Percentiles rank a stretch among this genome's conserved stretches.
These are phyloP conservation scores for Talaromyces sp. DNA, from an alignment of 2,329 filamentous ascomycete species.

Conservation along the genomic window DNA sequence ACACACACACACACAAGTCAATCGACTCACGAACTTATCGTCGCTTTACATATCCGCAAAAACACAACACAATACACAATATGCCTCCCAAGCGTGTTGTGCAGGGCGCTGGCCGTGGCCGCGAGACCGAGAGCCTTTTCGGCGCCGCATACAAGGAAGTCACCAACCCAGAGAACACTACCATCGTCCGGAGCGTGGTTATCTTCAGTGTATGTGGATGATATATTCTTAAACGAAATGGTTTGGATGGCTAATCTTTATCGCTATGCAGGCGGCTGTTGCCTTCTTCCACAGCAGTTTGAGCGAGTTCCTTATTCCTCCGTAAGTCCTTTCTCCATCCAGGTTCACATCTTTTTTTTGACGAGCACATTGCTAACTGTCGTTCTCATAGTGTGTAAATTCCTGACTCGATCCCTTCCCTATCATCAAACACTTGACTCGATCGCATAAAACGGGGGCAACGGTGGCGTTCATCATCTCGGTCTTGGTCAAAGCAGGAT, in stretches of 20 bases:
- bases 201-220: constrained; percentile 59
- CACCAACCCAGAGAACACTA: constrained; percentile 63
- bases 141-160: constrained; percentile 57
- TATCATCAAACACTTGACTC: background rate
- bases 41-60: background rate
- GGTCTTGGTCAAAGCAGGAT: background rate
- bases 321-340: constrained; percentile 32
- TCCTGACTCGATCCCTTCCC: background rate
- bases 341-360: background rate
- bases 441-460: background rate
- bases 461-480: background rate
- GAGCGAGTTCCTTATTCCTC: constrained; percentile 63
- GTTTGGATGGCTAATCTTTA: background rate
- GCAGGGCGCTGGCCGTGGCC: constrained; percentile 41
- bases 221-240: background rate
- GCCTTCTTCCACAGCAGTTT: constrained; percentile 64
- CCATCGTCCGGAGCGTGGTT: constrained; percentile 62
- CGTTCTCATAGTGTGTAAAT: constrained; percentile 1
- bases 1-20: background rate
- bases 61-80: background rate
- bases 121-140: constrained; percentile 46
- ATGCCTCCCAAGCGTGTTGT: constrained; percentile 63
- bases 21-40: background rate
- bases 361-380: background rate
- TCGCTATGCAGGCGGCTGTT: constrained; percentile 52